Evolutionary conservation across 2,329 filamentous ascomycete genomes (phyloP), one percentile per base, ranked within the genome.

Genomic region (Xylariaceae sp.): DNA sequence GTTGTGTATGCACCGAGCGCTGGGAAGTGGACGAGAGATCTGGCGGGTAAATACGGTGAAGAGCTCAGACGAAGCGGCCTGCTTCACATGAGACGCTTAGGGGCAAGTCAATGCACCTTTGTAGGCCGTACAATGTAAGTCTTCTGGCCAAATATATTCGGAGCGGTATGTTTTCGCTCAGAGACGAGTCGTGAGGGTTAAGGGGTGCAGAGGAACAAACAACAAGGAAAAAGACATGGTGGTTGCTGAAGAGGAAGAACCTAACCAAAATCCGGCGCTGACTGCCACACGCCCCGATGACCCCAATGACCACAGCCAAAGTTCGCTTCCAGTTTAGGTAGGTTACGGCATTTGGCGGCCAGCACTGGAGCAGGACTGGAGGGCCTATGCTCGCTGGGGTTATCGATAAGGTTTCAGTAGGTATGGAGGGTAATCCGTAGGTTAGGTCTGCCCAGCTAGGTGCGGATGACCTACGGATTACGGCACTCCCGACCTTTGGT

Each of bases 301-400:
- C 60, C 62, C 64, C 62, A 54, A 49, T 54, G 49, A 54, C 56
- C 57, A 53, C 51, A 55, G 49, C 56, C 57, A 53, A 55, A 55
- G 49, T 56, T 59, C 56, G 54, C 63, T 58, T 57, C 23, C 23
- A 30, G 59, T 62, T 65, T 62, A 60, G 64, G 66, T 63, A 67
- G 65, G 66, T 64, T 61, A 67, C 68, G 67, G 66, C 64, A 68
- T 66, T 64, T 67, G 64, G 53, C 63, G 65, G 67, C 63, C 61
- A 61, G 63, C 64, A 63, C 23, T 30, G 23, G 23, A 30, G 23
- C 23, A 30, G 23, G 23, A 42, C 51, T 60, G 61, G 60, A 64
- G 45, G 52, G 48, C 17, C 10, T 15, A 51, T 51, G 49, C 49
- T 30, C 23, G 35, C 49, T 9, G 4, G 23, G 11, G n/a, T 64